Evolutionary conservation across 139 green algal genomes (phyloP).

Genomic region (Chlamydomonas urium): DNA sequence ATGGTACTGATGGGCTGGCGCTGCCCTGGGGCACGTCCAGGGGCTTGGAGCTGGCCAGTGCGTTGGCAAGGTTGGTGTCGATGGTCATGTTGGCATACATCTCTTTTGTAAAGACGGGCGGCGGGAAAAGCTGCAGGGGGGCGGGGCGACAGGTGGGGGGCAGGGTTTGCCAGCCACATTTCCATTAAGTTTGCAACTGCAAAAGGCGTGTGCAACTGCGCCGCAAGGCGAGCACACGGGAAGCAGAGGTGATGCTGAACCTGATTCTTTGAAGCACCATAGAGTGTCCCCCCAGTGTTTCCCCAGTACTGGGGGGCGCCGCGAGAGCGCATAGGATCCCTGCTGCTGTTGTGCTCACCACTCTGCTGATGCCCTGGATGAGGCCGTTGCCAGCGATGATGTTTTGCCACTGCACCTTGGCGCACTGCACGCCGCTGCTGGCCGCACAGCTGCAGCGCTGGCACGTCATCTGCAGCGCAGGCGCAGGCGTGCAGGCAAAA

Average conservation of each 20-base stretch:
- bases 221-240: background rate
- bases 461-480: too few species aligned
- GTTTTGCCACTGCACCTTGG: slow-evolving; percentile 30
- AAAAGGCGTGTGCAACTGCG: too few species aligned
- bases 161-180: background rate
- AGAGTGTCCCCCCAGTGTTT: background rate
- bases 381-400: slow-evolving; percentile 52
- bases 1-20: too few species aligned
- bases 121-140: slow-evolving; percentile 5
- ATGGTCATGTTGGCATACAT: slow-evolving; percentile 5
- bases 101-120: background rate
- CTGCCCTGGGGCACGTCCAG: background rate
- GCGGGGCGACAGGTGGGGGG: background rate
- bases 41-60: background rate
- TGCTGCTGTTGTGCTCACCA: slow-evolving; percentile 3
- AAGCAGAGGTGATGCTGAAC: background rate
- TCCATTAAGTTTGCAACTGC: too few species aligned
- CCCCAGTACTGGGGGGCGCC: background rate
- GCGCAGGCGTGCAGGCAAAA: too few species aligned
- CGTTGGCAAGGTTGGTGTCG: background rate
- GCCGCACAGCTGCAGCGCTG: slow-evolving; percentile 50
- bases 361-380: slow-evolving; percentile 47
- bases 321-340: background rate
- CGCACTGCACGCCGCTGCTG: slow-evolving; percentile 37
- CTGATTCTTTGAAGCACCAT: background rate